Evolutionary conservation across 139 green algal genomes (phyloP).

Genomic region (Tetraselmis chui): DNA sequence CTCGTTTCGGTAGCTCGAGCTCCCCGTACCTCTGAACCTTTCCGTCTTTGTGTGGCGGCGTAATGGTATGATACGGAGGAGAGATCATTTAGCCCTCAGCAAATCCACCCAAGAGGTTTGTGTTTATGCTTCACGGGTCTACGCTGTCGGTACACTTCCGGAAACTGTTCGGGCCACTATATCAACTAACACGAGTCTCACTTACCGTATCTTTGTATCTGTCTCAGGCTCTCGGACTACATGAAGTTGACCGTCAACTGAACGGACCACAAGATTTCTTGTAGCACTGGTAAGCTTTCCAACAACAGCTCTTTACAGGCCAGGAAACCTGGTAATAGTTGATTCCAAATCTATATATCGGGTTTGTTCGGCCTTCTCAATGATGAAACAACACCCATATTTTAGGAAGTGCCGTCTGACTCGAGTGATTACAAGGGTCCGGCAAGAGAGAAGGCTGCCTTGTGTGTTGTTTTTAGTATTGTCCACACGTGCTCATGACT

Average conservation of each 20-base stretch:
- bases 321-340: too few species aligned
- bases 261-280: too few species aligned
- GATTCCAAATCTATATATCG: too few species aligned
- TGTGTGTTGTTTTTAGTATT: neutral
- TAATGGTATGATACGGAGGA: neutral
- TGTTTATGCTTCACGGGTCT: neutral
- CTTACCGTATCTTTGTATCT: too few species aligned
- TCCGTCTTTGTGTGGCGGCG: neutral
- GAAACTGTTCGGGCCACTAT: too few species aligned
- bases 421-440: neutral
- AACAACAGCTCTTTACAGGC: too few species aligned
- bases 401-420: neutral
- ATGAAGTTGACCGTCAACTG: too few species aligned
- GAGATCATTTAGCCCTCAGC: neutral
- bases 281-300: too few species aligned
- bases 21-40: neutral
- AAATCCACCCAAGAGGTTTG: neutral
- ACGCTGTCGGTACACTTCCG: neutral
- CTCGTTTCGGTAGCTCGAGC: too few species aligned
- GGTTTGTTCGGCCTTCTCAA: neutral
- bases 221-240: too few species aligned
- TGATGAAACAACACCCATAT: neutral
- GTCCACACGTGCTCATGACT: too few species aligned
- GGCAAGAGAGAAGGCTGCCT: neutral
- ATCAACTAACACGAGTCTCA: too few species aligned